Percentiles rank a stretch among this genome's conserved stretches.
Conservation (phyloP, 441 rosid species). For the Syzygium syzygioides region DNA sequence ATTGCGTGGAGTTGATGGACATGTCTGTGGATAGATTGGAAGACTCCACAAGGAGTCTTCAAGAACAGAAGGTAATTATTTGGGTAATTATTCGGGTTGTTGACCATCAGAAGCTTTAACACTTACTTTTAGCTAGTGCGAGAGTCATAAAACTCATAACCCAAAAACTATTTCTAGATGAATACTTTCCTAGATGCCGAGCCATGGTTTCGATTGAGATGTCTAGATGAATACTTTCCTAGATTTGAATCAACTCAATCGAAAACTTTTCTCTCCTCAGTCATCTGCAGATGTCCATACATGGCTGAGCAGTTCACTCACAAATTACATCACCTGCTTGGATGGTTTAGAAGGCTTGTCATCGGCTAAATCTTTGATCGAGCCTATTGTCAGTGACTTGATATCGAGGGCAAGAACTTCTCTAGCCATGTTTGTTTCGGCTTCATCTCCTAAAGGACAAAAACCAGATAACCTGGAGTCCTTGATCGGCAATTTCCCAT, state of each 20-base stretch:
- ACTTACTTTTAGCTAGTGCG: neutral
- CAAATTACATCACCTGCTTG: slow-evolving; percentile 61
- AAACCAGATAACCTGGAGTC: neutral
- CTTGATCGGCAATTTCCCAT: slow-evolving; percentile 1
- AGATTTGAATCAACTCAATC: neutral
- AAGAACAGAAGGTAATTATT: neutral
- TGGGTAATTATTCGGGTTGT: neutral
- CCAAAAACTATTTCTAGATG: neutral
- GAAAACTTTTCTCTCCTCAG: neutral
- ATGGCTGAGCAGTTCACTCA: slow-evolving; percentile 67
- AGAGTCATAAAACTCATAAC: neutral
- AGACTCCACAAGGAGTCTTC: slow-evolving; percentile 32
- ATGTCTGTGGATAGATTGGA: slow-evolving; percentile 41
- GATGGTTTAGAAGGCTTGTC: slow-evolving; percentile 39
- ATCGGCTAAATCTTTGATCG: slow-evolving; percentile 6
- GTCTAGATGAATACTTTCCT: neutral
- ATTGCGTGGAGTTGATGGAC: slow-evolving; percentile 56
- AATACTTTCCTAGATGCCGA: neutral
- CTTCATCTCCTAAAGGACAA: slow-evolving; percentile 20
- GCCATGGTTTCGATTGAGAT: neutral
- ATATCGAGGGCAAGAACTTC: slow-evolving; percentile 36
- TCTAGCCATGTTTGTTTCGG: slow-evolving; percentile 41
- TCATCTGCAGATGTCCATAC: slow-evolving; percentile 44
- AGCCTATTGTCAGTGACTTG: slow-evolving; percentile 34
- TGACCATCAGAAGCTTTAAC: neutral